These are phyloP conservation scores for Ceratobasidium sp. DNA, from an alignment of 1,284 basidiomycete species.

Conservation along the genomic window DNA sequence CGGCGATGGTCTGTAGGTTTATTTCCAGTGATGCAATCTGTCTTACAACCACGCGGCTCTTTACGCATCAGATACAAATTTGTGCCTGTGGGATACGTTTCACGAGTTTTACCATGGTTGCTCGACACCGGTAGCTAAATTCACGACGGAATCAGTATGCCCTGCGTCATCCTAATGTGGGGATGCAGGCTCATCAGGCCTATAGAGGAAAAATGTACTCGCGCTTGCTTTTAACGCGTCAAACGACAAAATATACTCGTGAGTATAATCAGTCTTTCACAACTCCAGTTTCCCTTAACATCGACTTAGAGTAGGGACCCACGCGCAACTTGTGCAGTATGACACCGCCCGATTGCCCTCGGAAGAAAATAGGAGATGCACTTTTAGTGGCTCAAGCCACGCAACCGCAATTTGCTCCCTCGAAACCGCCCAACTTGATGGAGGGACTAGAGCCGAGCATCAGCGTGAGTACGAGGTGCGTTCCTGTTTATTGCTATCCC, in stretches of 20 bases:
- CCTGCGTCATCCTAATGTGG: slow-evolving; percentile 13
- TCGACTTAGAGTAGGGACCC: slow-evolving; percentile 26
- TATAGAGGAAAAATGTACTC: slow-evolving; percentile 37
- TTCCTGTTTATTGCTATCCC: slow-evolving; percentile 19
- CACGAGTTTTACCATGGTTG: slow-evolving; percentile 19
- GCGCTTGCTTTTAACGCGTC: slow-evolving; percentile 35
- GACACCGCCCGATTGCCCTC: slow-evolving; percentile 29
- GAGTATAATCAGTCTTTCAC: not conserved
- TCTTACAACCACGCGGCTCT: slow-evolving; percentile 40
- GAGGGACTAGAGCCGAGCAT: slow-evolving; percentile 24
- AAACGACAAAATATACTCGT: slow-evolving; percentile 39
- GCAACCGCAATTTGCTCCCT: slow-evolving; percentile 13
- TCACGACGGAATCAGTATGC: slow-evolving; percentile 32
- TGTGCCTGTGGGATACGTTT: slow-evolving; percentile 46
- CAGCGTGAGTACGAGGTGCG: slow-evolving; percentile 28
- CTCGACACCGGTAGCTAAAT: slow-evolving; percentile 25
- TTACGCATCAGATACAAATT: slow-evolving; percentile 30
- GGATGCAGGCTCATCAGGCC: slow-evolving; percentile 18
- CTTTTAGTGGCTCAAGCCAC: slow-evolving; percentile 18
- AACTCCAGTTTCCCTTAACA: not conserved
- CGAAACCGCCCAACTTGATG: slow-evolving; percentile 8
- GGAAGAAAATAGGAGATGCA: not conserved
- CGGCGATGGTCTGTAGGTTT: slow-evolving; percentile 40
- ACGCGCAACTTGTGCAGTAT: slow-evolving; percentile 18
- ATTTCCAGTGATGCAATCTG: slow-evolving; percentile 28